Evolutionary conservation across 495 filamentous ascomycete species (phyloP), one percentile per base, ranked within the genome.

Genomic region (Hyaloscypha variabilis): DNA sequence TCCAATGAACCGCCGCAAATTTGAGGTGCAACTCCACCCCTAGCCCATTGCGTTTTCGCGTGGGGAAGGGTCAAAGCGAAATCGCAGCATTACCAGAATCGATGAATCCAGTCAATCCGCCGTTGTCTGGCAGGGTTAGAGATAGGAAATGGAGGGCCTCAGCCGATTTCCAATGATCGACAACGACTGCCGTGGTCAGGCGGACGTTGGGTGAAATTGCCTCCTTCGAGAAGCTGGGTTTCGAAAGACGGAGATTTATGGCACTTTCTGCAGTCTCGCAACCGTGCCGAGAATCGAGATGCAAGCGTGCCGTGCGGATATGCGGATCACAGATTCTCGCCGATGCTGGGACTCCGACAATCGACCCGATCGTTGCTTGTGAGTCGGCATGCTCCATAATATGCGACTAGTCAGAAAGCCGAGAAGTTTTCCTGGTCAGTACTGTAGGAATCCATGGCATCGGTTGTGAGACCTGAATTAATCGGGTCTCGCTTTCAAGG

Each of bases 171-270:
- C 39, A 46, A 46, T 46, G 39, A 46, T 46, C 39, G 39, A 17
- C 39, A 46, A 46, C 39, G 39, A 46, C 39, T 46, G 39, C 39
- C 39, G 39, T 46, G 39, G 19, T 46, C 39, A 46, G 39, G 39
- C 3, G 39, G 39, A 46, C 39, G 39, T 46, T 46, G 39, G 30
- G 14, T 46, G 4, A 46, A 46, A 46, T 46, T 46, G 39, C 39
- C 4, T 4, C 6, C 39, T 46, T 46, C 6, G 39, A 46, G 39
- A 46, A 46, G 39, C 39, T 46, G 39, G 39, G 39, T 17, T 46
- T 46, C 39, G 39, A 17, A 46, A 46, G 19, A 46, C 39, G 39
- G 39, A 46, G 39, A 46, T 6, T 36, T 36, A 46, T 46, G 4
- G 17, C 39, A 46, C 8, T 17, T 1, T 10, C 3, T 6, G 11